These are phyloP conservation scores for Phytophthora europaea DNA, from an alignment of 352 stramenopile genomes.

Conservation along the genomic window DNA sequence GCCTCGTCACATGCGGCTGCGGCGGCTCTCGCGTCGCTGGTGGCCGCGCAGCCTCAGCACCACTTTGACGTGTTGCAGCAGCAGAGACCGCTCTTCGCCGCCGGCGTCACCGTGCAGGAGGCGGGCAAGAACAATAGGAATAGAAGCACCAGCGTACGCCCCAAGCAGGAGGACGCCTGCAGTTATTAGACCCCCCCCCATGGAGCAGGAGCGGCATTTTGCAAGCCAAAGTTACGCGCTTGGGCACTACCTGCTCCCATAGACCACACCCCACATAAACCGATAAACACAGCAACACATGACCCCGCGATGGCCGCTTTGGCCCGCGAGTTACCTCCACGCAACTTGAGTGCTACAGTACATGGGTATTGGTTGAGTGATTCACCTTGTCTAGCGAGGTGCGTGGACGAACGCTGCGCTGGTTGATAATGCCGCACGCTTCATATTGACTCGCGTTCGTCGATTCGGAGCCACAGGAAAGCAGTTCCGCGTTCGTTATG, in stretches of 20 bases:
- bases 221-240: not conserved
- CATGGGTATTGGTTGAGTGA: constrained; percentile 30
- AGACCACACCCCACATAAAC: constrained; percentile 23
- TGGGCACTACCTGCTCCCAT: constrained; percentile 19
- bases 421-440: not conserved
- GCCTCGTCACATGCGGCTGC: constrained; percentile 54
- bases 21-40: constrained; percentile 52
- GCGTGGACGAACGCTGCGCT: not conserved
- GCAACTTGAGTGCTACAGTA: constrained; percentile 27
- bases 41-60: constrained; percentile 41
- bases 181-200: constrained; percentile 46
- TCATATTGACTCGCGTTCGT: constrained; percentile 9
- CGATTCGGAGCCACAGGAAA: constrained; percentile 2
- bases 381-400: constrained; percentile 25
- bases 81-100: constrained; percentile 32
- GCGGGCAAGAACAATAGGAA: constrained; percentile 37
- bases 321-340: constrained; percentile 13
- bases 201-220: constrained; percentile 11
- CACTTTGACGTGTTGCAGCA: constrained; percentile 45
- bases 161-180: constrained; percentile 47
- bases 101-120: constrained; percentile 35
- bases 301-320: constrained; percentile 19
- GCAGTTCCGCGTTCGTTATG: constrained; percentile 41
- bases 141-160: constrained; percentile 46
- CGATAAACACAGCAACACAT: constrained; percentile 35